Base-by-base conservation (phyloP, 106 monocot species). In the Allium cepa region DNA sequence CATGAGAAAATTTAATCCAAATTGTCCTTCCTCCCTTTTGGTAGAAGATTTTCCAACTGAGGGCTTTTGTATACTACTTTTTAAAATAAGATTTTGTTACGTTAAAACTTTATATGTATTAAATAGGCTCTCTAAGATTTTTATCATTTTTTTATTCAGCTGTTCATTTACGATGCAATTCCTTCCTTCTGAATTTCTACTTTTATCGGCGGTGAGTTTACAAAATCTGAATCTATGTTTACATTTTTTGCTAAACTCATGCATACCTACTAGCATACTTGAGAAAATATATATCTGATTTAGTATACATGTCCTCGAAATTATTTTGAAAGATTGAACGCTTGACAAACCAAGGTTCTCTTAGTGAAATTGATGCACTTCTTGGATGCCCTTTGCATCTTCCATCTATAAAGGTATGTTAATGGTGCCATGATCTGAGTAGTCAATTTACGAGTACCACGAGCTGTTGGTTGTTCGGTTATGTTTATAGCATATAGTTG, bases 381-480 rank as follows among this genome's bases (percentile, higher is more conserved):
- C 97, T 97, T 83, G 97, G 97, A 52, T 97, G 97, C 64, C 97
- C 97, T 57, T 53, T 97, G 36, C 82, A 82, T 73, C 92, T 97
- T 79, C 96, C 96, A 51, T 88, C 92, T 71, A 46, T 80, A 22
- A 86, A 82, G 84, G 96, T 97, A 74, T 60, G 8, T 50, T 72
- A 11, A 4, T 36, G 36, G 36, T 36, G 36, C 36, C 36, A 36
- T 36, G 36, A 36, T 36, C 36, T 36, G 5, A 36, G 36, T 36
- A 36, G 36, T 36, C 36, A 36, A 22, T 22, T 22, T 22, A 22
- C 22, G 22, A 22, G 1, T 22, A 22, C 22, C 22, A 22, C 22
- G 22, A 22, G 22, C 22, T 22, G 22, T 22, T 22, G 22, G 22
- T 22, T 0, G 22, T 22, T 22, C 22, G 22, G 22, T 22, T 22